These are phyloP conservation scores for Talinum fruticosum DNA, from an alignment of 148 eudicot genomes.

Conservation along the genomic window DNA sequence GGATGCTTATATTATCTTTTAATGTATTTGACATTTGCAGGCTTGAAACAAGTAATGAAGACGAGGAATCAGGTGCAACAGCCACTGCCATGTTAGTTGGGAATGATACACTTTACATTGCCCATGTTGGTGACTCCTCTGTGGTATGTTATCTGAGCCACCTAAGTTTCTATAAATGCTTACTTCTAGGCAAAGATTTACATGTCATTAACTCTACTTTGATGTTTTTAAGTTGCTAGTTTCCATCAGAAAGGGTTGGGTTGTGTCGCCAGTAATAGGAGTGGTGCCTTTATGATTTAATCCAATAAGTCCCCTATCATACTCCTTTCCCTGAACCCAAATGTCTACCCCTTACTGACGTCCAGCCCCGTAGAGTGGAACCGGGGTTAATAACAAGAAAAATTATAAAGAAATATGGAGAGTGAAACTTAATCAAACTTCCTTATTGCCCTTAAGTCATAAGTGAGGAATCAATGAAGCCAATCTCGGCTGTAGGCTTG, in stretches of 20 bases:
- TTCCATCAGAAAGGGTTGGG: neutral
- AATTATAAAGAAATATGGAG: too few species aligned
- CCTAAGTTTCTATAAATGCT: neutral
- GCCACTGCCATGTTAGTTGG: conserved; percentile 70
- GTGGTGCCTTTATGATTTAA: neutral
- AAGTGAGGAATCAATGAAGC: neutral
- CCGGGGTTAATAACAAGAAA: too few species aligned
- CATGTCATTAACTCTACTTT: neutral
- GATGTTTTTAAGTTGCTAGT: neutral
- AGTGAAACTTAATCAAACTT: neutral
- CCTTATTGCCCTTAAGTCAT: neutral
- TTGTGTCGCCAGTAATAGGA: neutral
- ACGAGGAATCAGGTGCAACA: conserved; percentile 86
- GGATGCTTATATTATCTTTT: neutral
- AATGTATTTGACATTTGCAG: conserved; percentile 45
- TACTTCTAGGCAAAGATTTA: neutral
- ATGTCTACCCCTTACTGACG: too few species aligned
- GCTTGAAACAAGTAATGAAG: conserved; percentile 55
- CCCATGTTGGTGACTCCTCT: conserved; percentile 93
- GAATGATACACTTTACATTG: conserved; percentile 56
- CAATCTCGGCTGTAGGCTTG: neutral
- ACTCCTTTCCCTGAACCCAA: neutral
- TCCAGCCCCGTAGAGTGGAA: too few species aligned
- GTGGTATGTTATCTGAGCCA: conserved; percentile 44
- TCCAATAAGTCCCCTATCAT: neutral